phyloP scores from a whole-genome alignment of 2,329 filamentous ascomycete genomes.

The Daldinia sp. region DNA sequence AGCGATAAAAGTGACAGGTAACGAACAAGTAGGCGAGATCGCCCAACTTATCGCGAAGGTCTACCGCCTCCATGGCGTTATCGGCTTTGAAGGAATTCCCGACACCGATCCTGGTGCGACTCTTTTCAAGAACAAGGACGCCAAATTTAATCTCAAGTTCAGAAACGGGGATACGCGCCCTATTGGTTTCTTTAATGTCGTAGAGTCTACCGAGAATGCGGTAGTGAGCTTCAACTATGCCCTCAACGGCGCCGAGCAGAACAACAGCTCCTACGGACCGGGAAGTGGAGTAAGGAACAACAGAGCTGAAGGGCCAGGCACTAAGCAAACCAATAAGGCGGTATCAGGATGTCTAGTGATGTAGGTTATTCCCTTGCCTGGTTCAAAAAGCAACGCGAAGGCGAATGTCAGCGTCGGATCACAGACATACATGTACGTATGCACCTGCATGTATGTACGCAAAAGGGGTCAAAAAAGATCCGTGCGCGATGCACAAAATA shows the following conservation, averaged over 20 bases:
- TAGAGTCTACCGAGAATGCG: not conserved
- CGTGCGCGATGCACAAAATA: no score
- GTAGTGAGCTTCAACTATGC: not conserved
- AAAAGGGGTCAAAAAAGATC: not conserved
- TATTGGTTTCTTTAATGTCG: not conserved
- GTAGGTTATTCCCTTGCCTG: not conserved
- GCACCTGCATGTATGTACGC: not conserved
- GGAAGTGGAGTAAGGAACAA: not conserved
- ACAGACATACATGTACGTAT: no score
- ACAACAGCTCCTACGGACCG: not conserved
- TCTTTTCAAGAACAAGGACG: not conserved
- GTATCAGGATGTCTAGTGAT: not conserved
- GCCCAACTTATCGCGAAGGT: not conserved
- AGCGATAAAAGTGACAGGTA: not conserved
- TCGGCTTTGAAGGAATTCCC: not conserved
- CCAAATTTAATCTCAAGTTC: not conserved
- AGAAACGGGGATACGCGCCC: not conserved
- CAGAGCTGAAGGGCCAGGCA: not conserved
- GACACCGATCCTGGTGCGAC: not conserved
- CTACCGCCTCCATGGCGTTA: not conserved
- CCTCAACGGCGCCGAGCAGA: not conserved
- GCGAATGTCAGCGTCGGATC: no score
- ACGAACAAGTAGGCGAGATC: not conserved
- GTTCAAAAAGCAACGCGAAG: not conserved
- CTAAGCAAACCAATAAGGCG: not conserved